Conservation (phyloP, 2,329 filamentous ascomycete genomes). For the Thelonectria olida region DNA sequence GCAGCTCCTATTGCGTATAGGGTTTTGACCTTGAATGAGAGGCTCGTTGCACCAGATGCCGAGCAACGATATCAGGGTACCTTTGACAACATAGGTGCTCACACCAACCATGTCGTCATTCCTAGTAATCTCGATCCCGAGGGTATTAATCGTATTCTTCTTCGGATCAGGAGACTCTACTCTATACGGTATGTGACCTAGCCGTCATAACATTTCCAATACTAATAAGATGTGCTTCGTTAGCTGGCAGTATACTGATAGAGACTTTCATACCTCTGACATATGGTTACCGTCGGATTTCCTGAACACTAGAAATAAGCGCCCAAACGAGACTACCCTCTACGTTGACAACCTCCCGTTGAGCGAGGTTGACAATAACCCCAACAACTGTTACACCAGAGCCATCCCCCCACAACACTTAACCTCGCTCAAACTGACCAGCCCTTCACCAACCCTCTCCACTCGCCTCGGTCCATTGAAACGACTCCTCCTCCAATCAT, state of each 20-base stretch:
- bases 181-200: slow-evolving; percentile 49
- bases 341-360: slow-evolving; percentile 54
- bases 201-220: background rate
- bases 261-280: slow-evolving; percentile 34
- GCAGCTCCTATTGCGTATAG: slow-evolving; percentile 55
- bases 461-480: slow-evolving; percentile 53
- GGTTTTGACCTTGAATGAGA: slow-evolving; percentile 48
- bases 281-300: slow-evolving; percentile 52
- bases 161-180: slow-evolving; percentile 46
- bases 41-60: slow-evolving; percentile 48
- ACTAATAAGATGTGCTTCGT: slow-evolving; percentile 22
- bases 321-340: slow-evolving; percentile 44
- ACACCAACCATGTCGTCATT: slow-evolving; percentile 53
- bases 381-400: slow-evolving; percentile 47
- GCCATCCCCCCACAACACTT: slow-evolving; percentile 51
- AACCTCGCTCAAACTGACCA: slow-evolving; percentile 52
- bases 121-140: slow-evolving; percentile 51
- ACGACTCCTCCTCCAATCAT: slow-evolving; percentile 49
- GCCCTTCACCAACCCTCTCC: slow-evolving; percentile 51
- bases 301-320: slow-evolving; percentile 44
- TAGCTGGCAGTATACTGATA: slow-evolving; percentile 52
- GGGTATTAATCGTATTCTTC: slow-evolving; percentile 48
- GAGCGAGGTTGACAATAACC: slow-evolving; percentile 45
- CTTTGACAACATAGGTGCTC: slow-evolving; percentile 46
- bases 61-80: slow-evolving; percentile 44